Conservation (phyloP, 176 grass and related monocot species). For the Rhynchospora pubera region DNA sequence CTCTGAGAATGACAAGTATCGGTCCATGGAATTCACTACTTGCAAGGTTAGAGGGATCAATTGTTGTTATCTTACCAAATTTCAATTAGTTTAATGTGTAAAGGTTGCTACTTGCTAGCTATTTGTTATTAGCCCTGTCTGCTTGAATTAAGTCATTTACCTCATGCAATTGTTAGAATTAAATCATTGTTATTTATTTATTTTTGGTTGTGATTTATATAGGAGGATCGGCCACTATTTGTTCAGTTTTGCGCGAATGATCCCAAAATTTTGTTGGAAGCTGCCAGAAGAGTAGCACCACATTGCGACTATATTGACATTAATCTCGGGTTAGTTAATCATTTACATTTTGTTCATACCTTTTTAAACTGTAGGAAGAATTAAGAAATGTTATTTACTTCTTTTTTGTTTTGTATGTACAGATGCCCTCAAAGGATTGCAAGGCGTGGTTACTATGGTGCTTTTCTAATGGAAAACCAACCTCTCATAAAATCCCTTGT, state of each 20-base stretch:
- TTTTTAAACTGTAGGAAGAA: not conserved
- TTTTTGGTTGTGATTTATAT: slow-evolving; percentile 15
- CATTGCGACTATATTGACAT: slow-evolving; percentile 95
- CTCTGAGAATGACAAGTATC: slow-evolving; percentile 93
- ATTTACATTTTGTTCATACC: slow-evolving; percentile 13
- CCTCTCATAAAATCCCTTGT: slow-evolving; percentile 77
- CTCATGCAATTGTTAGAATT: not conserved
- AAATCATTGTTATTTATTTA: not conserved
- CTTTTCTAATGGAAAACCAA: slow-evolving; percentile 97
- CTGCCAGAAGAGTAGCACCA: slow-evolving; percentile 67
- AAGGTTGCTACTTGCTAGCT: not conserved
- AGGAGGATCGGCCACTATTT: slow-evolving; percentile 90
- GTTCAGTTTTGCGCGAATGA: slow-evolving; percentile 99
- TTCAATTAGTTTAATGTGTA: not conserved
- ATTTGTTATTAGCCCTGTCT: not conserved
- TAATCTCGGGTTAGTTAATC: slow-evolving; percentile 68
- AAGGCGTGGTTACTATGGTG: slow-evolving; percentile 84
- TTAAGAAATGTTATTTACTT: not conserved
- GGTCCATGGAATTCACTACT: slow-evolving; percentile 87
- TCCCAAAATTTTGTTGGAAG: slow-evolving; percentile 87
- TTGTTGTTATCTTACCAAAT: slow-evolving; percentile 9
- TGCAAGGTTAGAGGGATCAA: slow-evolving; percentile 42
- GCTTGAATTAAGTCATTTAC: not conserved
- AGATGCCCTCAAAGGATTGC: slow-evolving; percentile 95
- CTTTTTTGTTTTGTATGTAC: slow-evolving; percentile 25